Conservation (phyloP, 2,329 filamentous ascomycete species). For the Taxawa tesnikishii region DNA sequence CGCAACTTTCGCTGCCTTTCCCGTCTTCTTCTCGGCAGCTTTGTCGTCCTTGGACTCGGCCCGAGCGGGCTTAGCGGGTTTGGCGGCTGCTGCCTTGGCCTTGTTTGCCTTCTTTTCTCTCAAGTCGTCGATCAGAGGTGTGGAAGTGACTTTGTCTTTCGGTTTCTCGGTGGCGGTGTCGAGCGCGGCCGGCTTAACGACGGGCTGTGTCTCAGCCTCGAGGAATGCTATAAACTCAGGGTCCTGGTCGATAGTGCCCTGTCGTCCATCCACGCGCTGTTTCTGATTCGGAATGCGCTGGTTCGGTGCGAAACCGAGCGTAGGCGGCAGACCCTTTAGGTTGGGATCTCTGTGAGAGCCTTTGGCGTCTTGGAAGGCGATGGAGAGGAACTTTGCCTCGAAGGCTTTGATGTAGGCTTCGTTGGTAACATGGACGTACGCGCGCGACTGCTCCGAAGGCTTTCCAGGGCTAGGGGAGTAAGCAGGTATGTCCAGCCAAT, state of each 20-base stretch:
- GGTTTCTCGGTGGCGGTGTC: conserved; percentile 36
- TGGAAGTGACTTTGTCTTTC: conserved; percentile 53
- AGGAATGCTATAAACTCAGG: conserved; percentile 91
- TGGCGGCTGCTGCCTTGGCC: conserved; percentile 42
- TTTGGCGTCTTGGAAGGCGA: conserved; percentile 70
- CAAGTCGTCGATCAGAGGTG: conserved; percentile 79
- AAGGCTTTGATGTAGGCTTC: conserved; percentile 55
- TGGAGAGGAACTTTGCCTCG: conserved; percentile 55
- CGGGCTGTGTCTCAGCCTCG: conserved; percentile 67
- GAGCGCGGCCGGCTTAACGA: conserved; percentile 38
- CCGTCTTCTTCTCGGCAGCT: conserved; percentile 27
- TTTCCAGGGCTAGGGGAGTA: conserved; percentile 81
- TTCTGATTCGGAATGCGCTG: conserved; percentile 68
- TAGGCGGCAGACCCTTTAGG: conserved; percentile 60
- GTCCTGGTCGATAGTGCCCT: conserved; percentile 94
- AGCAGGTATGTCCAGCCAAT: conserved; percentile 1
- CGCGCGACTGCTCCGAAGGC: conserved; percentile 66
- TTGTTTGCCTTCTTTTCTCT: conserved; percentile 83
- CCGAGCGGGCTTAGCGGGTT: conserved; percentile 45
- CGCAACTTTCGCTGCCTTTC: conserved; percentile 11
- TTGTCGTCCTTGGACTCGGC: conserved; percentile 17
- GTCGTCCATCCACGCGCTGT: conserved; percentile 65
- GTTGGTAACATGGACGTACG: conserved; percentile 71
- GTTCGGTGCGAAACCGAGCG: conserved; percentile 71
- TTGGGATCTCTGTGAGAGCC: conserved; percentile 60